These are phyloP conservation scores for Porphyrellus cyaneotinctus DNA, from an alignment of 768 basidiomycete genomes.

Conservation along the genomic window DNA sequence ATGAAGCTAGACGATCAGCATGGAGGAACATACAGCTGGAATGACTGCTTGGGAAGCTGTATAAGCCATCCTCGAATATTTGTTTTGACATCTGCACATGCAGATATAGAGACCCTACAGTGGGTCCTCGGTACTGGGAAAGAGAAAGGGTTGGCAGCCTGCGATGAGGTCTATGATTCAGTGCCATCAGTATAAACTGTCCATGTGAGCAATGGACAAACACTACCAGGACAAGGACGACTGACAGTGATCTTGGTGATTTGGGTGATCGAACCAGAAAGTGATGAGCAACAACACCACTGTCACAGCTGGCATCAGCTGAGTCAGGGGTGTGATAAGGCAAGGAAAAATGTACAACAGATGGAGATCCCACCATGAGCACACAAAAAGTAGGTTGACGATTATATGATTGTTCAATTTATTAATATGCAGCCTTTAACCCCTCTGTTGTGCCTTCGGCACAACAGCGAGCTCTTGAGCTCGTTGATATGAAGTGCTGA, in stretches of 20 bases:
- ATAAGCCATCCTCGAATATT: conserved; percentile 75
- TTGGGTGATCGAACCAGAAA: conserved; percentile 77
- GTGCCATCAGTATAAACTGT: neutral
- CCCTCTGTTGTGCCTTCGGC: too few relatives aligned
- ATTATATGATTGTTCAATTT: too few relatives aligned
- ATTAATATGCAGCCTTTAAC: too few relatives aligned
- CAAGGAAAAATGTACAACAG: conserved; percentile 18
- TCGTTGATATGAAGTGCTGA: too few relatives aligned
- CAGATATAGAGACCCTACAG: conserved; percentile 76
- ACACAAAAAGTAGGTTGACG: conserved; percentile 65
- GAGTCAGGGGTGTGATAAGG: too few relatives aligned
- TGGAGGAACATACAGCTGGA: conserved; percentile 72
- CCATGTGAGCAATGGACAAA: neutral
- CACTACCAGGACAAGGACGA: conserved; percentile 78
- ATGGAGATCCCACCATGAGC: conserved; percentile 88
- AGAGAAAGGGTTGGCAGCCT: conserved; percentile 61
- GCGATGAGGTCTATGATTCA: conserved; percentile 22
- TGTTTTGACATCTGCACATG: conserved; percentile 56
- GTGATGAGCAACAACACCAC: conserved; percentile 70
- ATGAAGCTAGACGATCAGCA: too few relatives aligned
- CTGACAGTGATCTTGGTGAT: conserved; percentile 82
- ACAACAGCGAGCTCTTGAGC: too few relatives aligned
- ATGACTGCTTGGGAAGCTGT: conserved; percentile 90
- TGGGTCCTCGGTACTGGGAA: conserved; percentile 63
- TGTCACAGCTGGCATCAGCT: conserved; percentile 27